Evolutionary conservation across 495 filamentous ascomycete species (phyloP).

Genomic region (Neohortaea acidophila): DNA sequence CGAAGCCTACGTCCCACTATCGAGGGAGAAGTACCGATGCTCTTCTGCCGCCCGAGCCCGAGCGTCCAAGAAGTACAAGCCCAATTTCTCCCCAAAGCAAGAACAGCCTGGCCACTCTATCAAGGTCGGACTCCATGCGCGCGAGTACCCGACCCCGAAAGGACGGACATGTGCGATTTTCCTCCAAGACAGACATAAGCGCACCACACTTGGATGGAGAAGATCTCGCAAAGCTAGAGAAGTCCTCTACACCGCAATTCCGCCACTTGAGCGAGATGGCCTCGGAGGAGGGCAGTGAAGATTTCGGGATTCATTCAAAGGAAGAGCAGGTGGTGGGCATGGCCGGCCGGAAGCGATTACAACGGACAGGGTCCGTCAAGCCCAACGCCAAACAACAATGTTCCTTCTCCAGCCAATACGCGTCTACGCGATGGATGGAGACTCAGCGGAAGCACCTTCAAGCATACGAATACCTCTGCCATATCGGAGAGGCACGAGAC

Average conservation of each 20-base stretch:
- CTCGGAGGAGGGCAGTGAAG: constrained; percentile 50
- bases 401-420: constrained; percentile 13
- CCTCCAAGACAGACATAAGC: constrained; percentile 4
- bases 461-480: constrained; percentile 97
- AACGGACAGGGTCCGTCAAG: constrained; percentile 36
- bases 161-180: constrained; percentile 13
- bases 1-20: constrained; percentile 4
- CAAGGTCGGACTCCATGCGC: constrained; percentile 25
- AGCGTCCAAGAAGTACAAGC: constrained; percentile 2
- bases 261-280: constrained; percentile 79
- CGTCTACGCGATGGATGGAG: constrained; percentile 90
- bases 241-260: constrained; percentile 75
- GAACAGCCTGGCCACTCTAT: constrained; percentile 18
- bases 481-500: constrained; percentile 97
- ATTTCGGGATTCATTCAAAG: constrained; percentile 58
- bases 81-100: constrained; percentile 2
- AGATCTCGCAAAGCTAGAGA: constrained; percentile 62
- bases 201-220: constrained; percentile 15
- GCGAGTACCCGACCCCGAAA: constrained; percentile 14
- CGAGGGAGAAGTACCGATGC: constrained; percentile 10
- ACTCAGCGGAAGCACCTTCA: constrained; percentile 90
- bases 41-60: constrained; percentile 1
- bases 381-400: constrained; percentile 8
- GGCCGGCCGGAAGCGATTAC: constrained; percentile 66
- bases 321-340: constrained; percentile 76